Base-by-base conservation (phyloP, 2,329 filamentous ascomycete species). In the Lecanicillium sp. region DNA sequence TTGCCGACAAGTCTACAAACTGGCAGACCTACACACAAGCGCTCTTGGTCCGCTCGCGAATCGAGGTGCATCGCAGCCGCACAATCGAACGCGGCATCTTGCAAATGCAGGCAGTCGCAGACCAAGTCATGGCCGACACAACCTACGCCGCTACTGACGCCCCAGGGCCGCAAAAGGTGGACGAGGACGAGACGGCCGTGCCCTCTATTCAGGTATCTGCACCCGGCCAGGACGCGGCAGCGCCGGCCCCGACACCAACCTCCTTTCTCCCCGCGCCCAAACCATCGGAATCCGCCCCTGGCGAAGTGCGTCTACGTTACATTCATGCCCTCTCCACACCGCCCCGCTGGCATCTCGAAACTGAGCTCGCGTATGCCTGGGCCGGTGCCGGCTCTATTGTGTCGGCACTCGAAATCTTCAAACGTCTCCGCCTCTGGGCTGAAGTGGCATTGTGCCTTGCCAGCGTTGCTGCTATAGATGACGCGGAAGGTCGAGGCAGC, bases 11-110 rank as follows among this genome's bases (percentile, higher is more conserved):
- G 49, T 84, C 84, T 33, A 90, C 87, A 1, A 98, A 97, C 59
- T 98, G 92, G 92, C 92, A 97, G 58, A 82, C 96, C 25, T 97
- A 97, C 57, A 96, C 92, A 0, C 89, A 97, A 56, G 92, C 88
- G 0, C 69, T 98, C 8, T 71, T 98, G 0, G 85, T 97, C 2
- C 77, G 92, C 32, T 94, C 87, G 44, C 75, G 92, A 13, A 90
- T 97, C 39, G 92, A 98, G 60, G 74, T 89, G 0, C 89, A 94
- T 61, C 77, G 79, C 38, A 87, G 89, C 38, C 74, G 90, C 39
- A 98, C 92, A 0, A 73, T 94, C 28, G 92, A 98, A 62, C 74
- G 92, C 43, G 87, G 87, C 33, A 78, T 98, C 1, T 66, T 98
- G 15, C 92, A 98, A 61, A 75, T 98, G 49, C 92, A 98, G 61